Conservation (phyloP, 2,329 filamentous ascomycete species). For the Harringtonia aguacate region DNA sequence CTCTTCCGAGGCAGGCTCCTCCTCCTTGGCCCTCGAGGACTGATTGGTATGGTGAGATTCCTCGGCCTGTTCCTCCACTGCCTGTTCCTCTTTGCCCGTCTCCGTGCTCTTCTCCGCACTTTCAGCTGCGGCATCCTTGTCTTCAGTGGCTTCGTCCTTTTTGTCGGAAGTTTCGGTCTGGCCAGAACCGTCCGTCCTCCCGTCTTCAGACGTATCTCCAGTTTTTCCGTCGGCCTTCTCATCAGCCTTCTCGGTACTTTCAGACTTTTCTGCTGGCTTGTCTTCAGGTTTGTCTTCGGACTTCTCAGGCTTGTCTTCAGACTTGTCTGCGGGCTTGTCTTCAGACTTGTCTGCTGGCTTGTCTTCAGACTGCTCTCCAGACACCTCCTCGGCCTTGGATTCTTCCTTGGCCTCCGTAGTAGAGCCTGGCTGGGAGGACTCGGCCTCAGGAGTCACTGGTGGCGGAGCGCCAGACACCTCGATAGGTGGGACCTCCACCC, state of each 20-base stretch:
- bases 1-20: conserved; percentile 21
- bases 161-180: not conserved
- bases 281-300: not conserved
- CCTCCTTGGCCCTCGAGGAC: not conserved
- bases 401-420: not conserved
- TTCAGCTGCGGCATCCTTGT: not conserved
- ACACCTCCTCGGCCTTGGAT: no score
- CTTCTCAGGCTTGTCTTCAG: not conserved
- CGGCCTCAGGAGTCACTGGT: no score
- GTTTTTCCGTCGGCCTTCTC: no score
- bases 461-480: conserved; percentile 11
- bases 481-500: conserved; percentile 22
- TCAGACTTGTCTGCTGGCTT: not conserved
- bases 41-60: no score
- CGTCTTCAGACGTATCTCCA: no score
- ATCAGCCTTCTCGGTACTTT: not conserved
- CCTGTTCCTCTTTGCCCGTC: no score
- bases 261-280: not conserved
- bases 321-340: not conserved
- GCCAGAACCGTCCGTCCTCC: no score
- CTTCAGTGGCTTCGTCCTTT: not conserved
- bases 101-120: no score
- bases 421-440: not conserved
- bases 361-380: no score
- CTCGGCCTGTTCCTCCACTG: no score